phyloP scores from a whole-genome alignment of 306 rosid species.

The Vicia sativa region DNA sequence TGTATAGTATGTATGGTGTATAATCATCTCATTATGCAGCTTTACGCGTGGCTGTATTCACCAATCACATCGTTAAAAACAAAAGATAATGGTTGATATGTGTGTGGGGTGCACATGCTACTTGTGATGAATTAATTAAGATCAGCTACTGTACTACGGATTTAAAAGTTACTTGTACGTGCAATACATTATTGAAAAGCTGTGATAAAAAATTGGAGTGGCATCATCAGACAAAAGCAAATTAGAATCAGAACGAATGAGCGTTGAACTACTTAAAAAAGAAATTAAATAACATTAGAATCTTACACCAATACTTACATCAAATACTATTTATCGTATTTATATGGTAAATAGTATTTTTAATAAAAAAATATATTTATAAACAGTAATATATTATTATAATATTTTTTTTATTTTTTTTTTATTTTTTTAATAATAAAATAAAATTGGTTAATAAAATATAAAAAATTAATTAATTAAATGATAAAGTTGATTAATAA shows the following conservation, averaged over 20 bases:
- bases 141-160: conserved; percentile 24
- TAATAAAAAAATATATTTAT: too few species aligned
- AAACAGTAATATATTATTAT: too few species aligned
- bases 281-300: too few species aligned
- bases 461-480: too few species aligned
- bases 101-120: conserved; percentile 52
- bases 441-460: too few species aligned
- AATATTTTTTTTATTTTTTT: too few species aligned
- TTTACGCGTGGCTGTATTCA: conserved; percentile 25
- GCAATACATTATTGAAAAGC: conserved; percentile 29
- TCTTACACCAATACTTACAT: too few species aligned
- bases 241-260: not conserved
- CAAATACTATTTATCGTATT: too few species aligned
- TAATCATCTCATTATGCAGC: conserved; percentile 34
- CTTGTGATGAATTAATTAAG: conserved; percentile 11
- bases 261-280: not conserved
- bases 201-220: not conserved
- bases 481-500: too few species aligned
- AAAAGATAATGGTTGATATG: conserved; percentile 34
- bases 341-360: too few species aligned
- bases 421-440: too few species aligned
- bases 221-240: not conserved
- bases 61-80: conserved; percentile 27
- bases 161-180: conserved; percentile 9
- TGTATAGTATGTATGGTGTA: not conserved